Percentiles rank a stretch among this genome's conserved stretches.
Evolutionary conservation across 306 rosid species (phyloP).

Genomic region (Urtica urens): DNA sequence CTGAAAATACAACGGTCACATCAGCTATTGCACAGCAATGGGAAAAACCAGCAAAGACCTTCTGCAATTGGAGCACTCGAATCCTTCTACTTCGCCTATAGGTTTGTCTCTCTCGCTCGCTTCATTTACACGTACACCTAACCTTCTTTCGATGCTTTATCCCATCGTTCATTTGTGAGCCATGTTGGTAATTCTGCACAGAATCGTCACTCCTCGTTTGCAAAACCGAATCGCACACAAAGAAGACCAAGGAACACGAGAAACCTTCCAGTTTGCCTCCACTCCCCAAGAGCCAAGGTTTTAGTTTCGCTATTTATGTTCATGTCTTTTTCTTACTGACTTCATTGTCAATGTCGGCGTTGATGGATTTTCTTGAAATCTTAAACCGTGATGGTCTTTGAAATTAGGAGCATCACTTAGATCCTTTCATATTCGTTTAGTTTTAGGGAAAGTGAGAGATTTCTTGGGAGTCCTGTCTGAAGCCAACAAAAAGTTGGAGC

Average conservation of each 20-base stretch:
- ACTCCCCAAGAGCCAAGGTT: slow-evolving; percentile 42
- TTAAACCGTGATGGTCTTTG: background rate
- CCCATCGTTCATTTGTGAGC: background rate
- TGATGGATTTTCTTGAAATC: too few species aligned
- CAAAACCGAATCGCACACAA: slow-evolving; percentile 13
- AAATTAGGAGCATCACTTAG: background rate
- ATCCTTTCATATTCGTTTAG: slow-evolving; percentile 9
- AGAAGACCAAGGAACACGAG: slow-evolving; percentile 26
- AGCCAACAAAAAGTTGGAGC: slow-evolving; percentile 51
- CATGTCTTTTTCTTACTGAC: background rate
- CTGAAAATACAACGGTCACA: background rate
- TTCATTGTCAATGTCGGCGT: slow-evolving; percentile 3
- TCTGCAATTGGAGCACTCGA: slow-evolving; percentile 44
- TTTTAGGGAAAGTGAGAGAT: slow-evolving; percentile 38
- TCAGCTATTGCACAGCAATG: slow-evolving; percentile 36
- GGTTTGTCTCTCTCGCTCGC: slow-evolving; percentile 23
- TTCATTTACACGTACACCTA: background rate
- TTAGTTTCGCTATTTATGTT: too few species aligned
- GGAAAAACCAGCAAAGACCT: slow-evolving; percentile 63
- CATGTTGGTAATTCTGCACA: too few species aligned
- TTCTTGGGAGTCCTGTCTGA: slow-evolving; percentile 66
- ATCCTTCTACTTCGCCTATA: slow-evolving; percentile 30
- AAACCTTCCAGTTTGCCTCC: slow-evolving; percentile 33
- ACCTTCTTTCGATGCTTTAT: background rate
- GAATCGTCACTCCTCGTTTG: slow-evolving; percentile 46